phyloP scores from a whole-genome alignment of 768 basidiomycete genomes.

The Gyrodon lividus region DNA sequence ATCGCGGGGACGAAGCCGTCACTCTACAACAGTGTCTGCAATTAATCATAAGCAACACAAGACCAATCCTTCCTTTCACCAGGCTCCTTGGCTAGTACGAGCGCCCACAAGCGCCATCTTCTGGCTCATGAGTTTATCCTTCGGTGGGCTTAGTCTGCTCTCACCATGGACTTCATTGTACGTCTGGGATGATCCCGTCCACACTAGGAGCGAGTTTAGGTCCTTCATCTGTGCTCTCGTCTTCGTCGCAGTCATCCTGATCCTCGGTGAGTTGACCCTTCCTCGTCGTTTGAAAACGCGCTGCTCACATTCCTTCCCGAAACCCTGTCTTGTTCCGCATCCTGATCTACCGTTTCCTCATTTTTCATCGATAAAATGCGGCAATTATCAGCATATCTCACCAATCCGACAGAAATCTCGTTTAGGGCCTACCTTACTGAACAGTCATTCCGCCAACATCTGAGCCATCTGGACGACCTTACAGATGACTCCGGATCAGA shows the following conservation, averaged over 20 bases:
- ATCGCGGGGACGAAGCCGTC: slow-evolving; percentile 15
- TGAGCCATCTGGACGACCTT: slow-evolving; percentile 77
- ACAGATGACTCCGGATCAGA: slow-evolving; percentile 48
- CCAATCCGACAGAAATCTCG: slow-evolving; percentile 91
- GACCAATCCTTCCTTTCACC: slow-evolving; percentile 30
- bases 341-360: slow-evolving; percentile 4
- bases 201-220: slow-evolving; percentile 62
- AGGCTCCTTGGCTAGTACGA: slow-evolving; percentile 31
- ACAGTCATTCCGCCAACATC: slow-evolving; percentile 92
- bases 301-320: background rate
- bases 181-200: slow-evolving; percentile 48
- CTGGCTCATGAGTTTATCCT: slow-evolving; percentile 63
- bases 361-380: slow-evolving; percentile 1
- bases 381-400: slow-evolving; percentile 73
- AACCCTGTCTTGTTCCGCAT: background rate
- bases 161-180: slow-evolving; percentile 55
- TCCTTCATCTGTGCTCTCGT: slow-evolving; percentile 70
- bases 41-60: slow-evolving; percentile 27
- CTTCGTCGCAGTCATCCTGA: slow-evolving; percentile 63
- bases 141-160: slow-evolving; percentile 60
- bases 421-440: slow-evolving; percentile 97
- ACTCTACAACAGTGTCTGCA: slow-evolving; percentile 44
- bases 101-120: slow-evolving; percentile 48
- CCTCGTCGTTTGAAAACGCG: background rate
- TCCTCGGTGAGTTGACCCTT: slow-evolving; percentile 58